These are phyloP conservation scores for Candida neerlandica DNA, from an alignment of 1,139 yeast species.

Conservation along the genomic window DNA sequence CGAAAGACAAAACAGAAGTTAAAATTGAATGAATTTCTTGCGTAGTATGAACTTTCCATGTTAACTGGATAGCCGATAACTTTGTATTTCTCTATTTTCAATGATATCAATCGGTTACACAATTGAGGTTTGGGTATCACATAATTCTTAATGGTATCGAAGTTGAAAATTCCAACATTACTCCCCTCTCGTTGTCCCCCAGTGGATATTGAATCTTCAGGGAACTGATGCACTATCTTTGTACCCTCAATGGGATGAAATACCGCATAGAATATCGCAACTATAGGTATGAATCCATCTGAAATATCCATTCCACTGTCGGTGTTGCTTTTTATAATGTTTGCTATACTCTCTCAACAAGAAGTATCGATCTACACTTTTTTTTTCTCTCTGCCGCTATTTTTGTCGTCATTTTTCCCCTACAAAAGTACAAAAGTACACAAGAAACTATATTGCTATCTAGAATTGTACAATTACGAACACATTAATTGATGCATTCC, in stretches of 20 bases:
- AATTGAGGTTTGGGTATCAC: slow-evolving; percentile 91
- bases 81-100: slow-evolving; percentile 69
- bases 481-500: too few species aligned
- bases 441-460: too few species aligned
- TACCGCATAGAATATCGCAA: slow-evolving; percentile 84
- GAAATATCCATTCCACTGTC: slow-evolving; percentile 35
- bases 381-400: neutral
- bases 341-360: neutral
- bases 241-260: slow-evolving; percentile 97
- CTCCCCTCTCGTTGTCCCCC: neutral
- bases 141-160: slow-evolving; percentile 85
- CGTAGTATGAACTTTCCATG: slow-evolving; percentile 71
- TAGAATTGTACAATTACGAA: too few species aligned
- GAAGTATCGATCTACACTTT: neutral
- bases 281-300: slow-evolving; percentile 79
- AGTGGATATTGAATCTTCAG: slow-evolving; percentile 55
- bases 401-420: neutral
- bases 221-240: slow-evolving; percentile 90
- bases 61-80: slow-evolving; percentile 92
- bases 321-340: slow-evolving; percentile 15
- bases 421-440: neutral
- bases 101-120: slow-evolving; percentile 77
- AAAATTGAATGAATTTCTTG: slow-evolving; percentile 89
- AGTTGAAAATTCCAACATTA: slow-evolving; percentile 57
- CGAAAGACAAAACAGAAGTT: slow-evolving; percentile 91